Base-by-base conservation (phyloP, 306 rosid genomes). In the Glycine soja region DNA sequence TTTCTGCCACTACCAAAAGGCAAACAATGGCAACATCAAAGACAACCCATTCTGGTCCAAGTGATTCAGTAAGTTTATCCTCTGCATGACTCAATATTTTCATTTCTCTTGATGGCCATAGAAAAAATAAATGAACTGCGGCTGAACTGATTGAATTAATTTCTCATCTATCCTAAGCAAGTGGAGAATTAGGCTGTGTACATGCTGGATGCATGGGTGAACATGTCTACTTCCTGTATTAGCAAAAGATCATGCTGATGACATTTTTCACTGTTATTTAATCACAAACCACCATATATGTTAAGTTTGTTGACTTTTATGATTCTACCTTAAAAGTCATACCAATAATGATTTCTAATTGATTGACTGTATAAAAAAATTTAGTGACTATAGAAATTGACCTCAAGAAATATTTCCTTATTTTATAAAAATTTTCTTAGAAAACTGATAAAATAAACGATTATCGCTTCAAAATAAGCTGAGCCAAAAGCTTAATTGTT, bases 61-160 rank as follows among this genome's bases (percentile, higher is more conserved):
- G 80, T 80, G 90, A 85, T 79, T 76, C 87, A 40, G 98, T 91
- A 85, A 89, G 97, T 72, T 59, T 34, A 58, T 58, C 53, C 66
- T 64, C 69, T 66, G 14, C 53, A 24, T 2, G 30, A 19, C 74
- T 58, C 47, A 19, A 19, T 62, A 32, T 57, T 67, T 24, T 24
- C 30, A 24, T 24, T 1, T 24, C 30, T 24, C 30, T 24, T 24
- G 30, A 24, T 24, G 30, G 30, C 30, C 30, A 24, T 1, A 24
- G 30, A 24, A 24, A 24, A 24, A 24, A 24, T 1, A 24, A 24
- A 24, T 24, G 2, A 24, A 24, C 30, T 24, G 2, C 30, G 1
- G 30, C 30, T 24, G 30, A 24, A 24, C 30, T 24, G 30, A 24
- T 1, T 24, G 30, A 24, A 24, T 24, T 24, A 24, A 24, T 24